phyloP scores from a whole-genome alignment of 768 basidiomycete species.

The Calocybe gangraenosa region DNA sequence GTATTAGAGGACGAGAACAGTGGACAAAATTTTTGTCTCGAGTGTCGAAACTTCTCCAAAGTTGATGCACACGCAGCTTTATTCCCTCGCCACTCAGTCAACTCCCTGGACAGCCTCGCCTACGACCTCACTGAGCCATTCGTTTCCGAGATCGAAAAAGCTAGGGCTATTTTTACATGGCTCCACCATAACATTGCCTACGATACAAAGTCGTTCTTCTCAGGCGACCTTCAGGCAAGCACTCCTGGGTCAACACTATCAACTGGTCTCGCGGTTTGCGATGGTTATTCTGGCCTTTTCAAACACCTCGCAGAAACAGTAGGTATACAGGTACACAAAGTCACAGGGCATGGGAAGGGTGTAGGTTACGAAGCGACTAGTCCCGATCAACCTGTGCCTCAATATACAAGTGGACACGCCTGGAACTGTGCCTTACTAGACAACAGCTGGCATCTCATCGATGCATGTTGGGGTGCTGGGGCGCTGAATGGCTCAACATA shows the following conservation, averaged over 20 bases:
- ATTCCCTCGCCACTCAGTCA: conserved; percentile 37
- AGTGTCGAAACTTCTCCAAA: conserved; percentile 38
- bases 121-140: conserved; percentile 38
- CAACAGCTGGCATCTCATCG: conserved; percentile 42
- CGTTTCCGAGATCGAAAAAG: conserved; percentile 38
- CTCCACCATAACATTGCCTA: conserved; percentile 44
- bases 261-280: conserved; percentile 45
- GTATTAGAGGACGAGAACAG: conserved; percentile 1
- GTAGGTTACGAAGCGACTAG: conserved; percentile 31
- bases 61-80: conserved; percentile 40
- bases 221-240: conserved; percentile 31
- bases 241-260: conserved; percentile 35
- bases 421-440: conserved; percentile 45
- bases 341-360: conserved; percentile 45
- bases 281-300: conserved; percentile 45
- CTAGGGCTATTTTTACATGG: conserved; percentile 44
- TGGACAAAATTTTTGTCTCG: conserved; percentile 28
- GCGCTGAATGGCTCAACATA: conserved; percentile 30
- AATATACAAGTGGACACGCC: conserved; percentile 37
- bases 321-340: conserved; percentile 36
- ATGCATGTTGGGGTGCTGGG: conserved; percentile 49
- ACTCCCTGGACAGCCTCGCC: conserved; percentile 35
- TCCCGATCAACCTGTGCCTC: conserved; percentile 31
- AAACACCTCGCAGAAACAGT: conserved; percentile 31
- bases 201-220: conserved; percentile 38